Evolutionary conservation across 2,329 filamentous ascomycete genomes (phyloP).

Genomic region (Penicillium vulpinum): DNA sequence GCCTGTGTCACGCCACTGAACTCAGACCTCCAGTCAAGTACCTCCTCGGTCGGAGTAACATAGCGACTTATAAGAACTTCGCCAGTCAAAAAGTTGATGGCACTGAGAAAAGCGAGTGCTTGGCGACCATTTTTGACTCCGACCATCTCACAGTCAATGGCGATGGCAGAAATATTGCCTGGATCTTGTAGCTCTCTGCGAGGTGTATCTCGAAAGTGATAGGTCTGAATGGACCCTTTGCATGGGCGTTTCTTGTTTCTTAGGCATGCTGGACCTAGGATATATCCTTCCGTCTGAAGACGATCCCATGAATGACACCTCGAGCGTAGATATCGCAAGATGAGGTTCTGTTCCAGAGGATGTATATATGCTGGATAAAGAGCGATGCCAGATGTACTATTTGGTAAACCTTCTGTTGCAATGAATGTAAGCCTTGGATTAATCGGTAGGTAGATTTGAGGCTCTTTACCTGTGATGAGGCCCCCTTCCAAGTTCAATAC

Average conservation of each 20-base stretch:
- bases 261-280: background rate
- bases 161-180: background rate
- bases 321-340: slow-evolving; percentile 5
- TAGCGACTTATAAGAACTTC: slow-evolving; percentile 9
- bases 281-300: slow-evolving; percentile 6
- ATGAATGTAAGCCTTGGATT: background rate
- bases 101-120: slow-evolving; percentile 8
- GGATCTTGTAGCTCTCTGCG: background rate
- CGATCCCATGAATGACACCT: slow-evolving; percentile 8
- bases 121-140: slow-evolving; percentile 3
- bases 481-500: background rate
- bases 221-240: slow-evolving; percentile 1
- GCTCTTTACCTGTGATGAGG: background rate
- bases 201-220: background rate
- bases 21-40: slow-evolving; percentile 6
- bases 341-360: slow-evolving; percentile 1
- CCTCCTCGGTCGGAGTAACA: slow-evolving; percentile 1
- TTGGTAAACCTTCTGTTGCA: background rate
- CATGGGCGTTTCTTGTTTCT: background rate
- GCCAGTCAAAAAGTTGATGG: slow-evolving; percentile 6
- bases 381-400: background rate
- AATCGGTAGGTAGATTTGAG: background rate
- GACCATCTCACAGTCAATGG: slow-evolving; percentile 13
- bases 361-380: background rate
- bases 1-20: slow-evolving; percentile 3